Evolutionary conservation across 305 asterid genomes (phyloP), one percentile per base, ranked within the genome.

Genomic region (Fraxinus baroniana): DNA sequence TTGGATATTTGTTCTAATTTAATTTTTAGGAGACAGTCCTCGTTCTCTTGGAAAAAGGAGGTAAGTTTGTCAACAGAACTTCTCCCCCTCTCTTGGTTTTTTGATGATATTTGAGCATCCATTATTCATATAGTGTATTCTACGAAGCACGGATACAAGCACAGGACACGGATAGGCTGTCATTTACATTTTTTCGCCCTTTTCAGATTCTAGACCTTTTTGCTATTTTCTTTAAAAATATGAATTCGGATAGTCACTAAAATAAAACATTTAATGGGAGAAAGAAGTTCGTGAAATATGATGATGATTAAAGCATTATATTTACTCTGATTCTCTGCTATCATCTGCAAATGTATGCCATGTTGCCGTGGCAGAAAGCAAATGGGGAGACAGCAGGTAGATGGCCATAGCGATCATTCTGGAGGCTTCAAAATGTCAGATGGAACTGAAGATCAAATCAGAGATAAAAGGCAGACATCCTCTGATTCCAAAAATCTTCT

Each of bases 11-110:
- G 79, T 64, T 77, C 81, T 74, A 55, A 74, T 79, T 12, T 82
- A 10, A 83, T 84, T 72, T 87, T 73, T 93, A 95, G 99, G 97
- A 74, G 93, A 90, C 76, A 88, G 88, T 86, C 91, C 94, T 77
- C 88, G 80, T 79, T 85, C 92, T 80, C 84, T 70, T 79, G 91
- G 88, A 82, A 87, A 83, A 78, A 85, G 89, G 82, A 90, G 88
- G 99, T 95, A 88, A 89, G 86, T 84, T 83, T 52, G 66, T 79
- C 84, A 72, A 6, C 76, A 22, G 24, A 71, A 39, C 52, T 82
- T 78, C 79, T 30, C 73, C 52, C 72, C 46, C 37, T 80, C 3
- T 78, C 77, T 44, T 74, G 30, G 24, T 55, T 35, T 64, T 39
- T 39, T 39, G 13, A 39, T 39, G 49, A 39, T 39, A 39, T 8